These are phyloP conservation scores for Neofusicoccum kwambonambiense DNA, from an alignment of 2,329 filamentous ascomycete species.

Conservation along the genomic window DNA sequence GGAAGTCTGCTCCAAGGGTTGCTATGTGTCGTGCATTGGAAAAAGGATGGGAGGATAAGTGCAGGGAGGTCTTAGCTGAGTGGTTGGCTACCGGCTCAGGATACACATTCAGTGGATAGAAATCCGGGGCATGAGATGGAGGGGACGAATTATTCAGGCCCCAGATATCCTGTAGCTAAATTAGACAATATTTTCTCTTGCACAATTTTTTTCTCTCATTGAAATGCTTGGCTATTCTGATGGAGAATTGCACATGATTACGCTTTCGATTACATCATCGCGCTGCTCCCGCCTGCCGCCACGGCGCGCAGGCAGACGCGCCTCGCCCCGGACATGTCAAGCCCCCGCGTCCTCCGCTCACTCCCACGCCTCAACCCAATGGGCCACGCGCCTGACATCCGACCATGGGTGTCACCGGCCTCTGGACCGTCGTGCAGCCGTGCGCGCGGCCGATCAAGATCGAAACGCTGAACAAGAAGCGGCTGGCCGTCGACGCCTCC, in stretches of 20 bases:
- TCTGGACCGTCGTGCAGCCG: conserved; percentile 94
- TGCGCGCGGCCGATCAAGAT: conserved; percentile 95
- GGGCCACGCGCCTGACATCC: neutral
- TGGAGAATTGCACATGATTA: neutral
- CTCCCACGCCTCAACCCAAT: neutral
- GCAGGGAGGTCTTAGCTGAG: neutral
- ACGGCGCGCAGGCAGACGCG: conserved; percentile 12
- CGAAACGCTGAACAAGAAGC: conserved; percentile 92
- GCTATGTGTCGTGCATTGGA: neutral
- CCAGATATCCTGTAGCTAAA: too few species aligned
- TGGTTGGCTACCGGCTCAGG: neutral
- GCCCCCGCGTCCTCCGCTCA: neutral
- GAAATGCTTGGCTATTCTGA: too few species aligned
- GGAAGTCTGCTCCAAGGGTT: neutral
- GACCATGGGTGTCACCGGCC: conserved; percentile 91
- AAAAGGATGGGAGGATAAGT: too few species aligned
- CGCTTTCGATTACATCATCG: conserved; percentile 18
- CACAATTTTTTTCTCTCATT: too few species aligned
- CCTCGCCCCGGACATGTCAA: neutral
- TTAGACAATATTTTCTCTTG: too few species aligned
- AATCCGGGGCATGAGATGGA: too few species aligned
- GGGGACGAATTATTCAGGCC: too few species aligned
- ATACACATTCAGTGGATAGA: neutral
- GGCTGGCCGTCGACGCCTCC: conserved; percentile 93
- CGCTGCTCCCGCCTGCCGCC: neutral